Percentiles rank a stretch among this genome's conserved stretches.
phyloP scores from a whole-genome alignment of 2,329 filamentous ascomycete species.

The Penicillium sp. region DNA sequence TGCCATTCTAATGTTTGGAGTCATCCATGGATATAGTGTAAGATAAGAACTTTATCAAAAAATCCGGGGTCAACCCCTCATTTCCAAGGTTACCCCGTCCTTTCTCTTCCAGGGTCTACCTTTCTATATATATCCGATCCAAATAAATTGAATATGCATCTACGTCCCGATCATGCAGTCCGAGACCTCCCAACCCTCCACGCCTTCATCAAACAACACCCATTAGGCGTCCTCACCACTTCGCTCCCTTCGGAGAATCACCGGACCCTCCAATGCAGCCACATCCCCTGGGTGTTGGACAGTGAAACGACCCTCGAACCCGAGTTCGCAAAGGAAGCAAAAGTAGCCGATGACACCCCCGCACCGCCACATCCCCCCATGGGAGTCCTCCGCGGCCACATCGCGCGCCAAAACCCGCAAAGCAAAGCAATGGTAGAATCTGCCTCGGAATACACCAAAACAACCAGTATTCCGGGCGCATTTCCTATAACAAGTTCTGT shows the following conservation, averaged over 20 bases:
- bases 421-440: conserved; percentile 17
- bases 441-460: neutral
- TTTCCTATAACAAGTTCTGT: neutral
- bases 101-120: neutral
- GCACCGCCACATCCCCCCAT: neutral
- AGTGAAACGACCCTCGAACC: neutral
- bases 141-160: conserved; percentile 17
- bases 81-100: neutral
- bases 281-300: conserved; percentile 22
- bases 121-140: conserved; percentile 14
- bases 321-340: neutral
- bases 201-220: conserved; percentile 18
- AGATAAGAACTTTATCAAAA: conserved; percentile 1
- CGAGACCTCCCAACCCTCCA: conserved; percentile 17
- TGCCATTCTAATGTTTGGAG: neutral
- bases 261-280: conserved; percentile 19
- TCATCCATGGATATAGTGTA: too few species aligned
- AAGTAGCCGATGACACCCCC: neutral
- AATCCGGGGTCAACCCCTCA: conserved; percentile 16
- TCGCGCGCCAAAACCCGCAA: conserved; percentile 21
- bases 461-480: neutral
- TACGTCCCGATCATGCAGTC: conserved; percentile 18
- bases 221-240: conserved; percentile 20
- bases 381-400: conserved; percentile 16
- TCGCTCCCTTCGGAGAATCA: conserved; percentile 14